Evolutionary conservation across 1,139 yeast genomes (phyloP).

Genomic region (Geotrichum cucujoidarum): DNA sequence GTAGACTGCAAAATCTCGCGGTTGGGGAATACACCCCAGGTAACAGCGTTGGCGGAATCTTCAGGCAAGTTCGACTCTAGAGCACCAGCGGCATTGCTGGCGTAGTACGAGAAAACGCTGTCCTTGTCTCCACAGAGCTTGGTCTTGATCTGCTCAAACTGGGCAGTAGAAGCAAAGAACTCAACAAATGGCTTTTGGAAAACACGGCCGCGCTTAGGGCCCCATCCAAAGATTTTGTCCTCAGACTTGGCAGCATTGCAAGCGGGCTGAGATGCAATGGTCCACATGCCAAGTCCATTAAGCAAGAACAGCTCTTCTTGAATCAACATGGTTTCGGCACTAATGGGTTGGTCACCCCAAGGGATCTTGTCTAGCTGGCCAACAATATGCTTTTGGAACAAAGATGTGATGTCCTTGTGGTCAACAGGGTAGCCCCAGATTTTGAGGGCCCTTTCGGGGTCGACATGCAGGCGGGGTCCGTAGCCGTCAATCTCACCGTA

Average conservation of each 20-base stretch:
- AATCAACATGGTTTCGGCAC: conserved; percentile 85
- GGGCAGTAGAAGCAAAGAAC: conserved; percentile 65
- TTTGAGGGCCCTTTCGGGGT: conserved; percentile 62
- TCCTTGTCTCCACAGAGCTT: conserved; percentile 39
- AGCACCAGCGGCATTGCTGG: conserved; percentile 56
- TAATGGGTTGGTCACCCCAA: conserved; percentile 82
- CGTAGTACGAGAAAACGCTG: conserved; percentile 52
- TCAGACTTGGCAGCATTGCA: conserved; percentile 63
- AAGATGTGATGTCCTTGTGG: conserved; percentile 56
- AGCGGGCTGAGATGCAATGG: conserved; percentile 95
- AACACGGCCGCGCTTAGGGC: conserved; percentile 83
- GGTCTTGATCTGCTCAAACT: conserved; percentile 56
- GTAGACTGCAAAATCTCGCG: conserved; percentile 85
- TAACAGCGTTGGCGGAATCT: conserved; percentile 65
- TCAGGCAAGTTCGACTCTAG: conserved; percentile 56
- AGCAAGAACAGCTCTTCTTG: conserved; percentile 83
- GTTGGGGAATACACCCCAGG: conserved; percentile 95
- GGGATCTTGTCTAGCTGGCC: conserved; percentile 77
- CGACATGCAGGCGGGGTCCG: conserved; percentile 81
- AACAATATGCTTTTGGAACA: conserved; percentile 70
- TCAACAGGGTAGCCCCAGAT: conserved; percentile 81
- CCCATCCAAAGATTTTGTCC: conserved; percentile 94
- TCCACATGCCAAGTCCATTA: conserved; percentile 71
- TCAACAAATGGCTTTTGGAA: conserved; percentile 94
- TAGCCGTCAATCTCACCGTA: conserved; percentile 97